phyloP scores from a whole-genome alignment of 1,284 basidiomycete genomes.

The Pseudozyma pruni region DNA sequence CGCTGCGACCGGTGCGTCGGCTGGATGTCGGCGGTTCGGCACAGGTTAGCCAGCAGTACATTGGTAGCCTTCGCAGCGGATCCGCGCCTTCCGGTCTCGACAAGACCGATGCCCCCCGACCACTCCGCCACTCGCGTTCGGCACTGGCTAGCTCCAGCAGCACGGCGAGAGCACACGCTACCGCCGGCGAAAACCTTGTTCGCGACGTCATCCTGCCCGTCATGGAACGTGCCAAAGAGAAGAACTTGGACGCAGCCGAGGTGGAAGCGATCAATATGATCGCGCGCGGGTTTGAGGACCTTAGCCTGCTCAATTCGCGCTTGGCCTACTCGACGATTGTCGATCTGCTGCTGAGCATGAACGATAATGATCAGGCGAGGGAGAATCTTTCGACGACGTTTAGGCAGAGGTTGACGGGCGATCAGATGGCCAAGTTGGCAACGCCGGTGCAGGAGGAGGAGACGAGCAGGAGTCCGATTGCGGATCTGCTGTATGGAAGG shows the following conservation, averaged over 20 bases:
- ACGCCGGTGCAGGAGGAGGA: slow-evolving; percentile 38
- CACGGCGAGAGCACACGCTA: slow-evolving; percentile 33
- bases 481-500: slow-evolving; percentile 91
- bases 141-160: slow-evolving; percentile 35
- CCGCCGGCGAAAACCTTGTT: slow-evolving; percentile 49
- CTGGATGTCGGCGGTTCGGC: slow-evolving; percentile 82
- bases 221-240: slow-evolving; percentile 50
- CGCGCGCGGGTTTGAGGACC: slow-evolving; percentile 84
- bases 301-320: slow-evolving; percentile 82
- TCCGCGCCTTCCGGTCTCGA: slow-evolving; percentile 31
- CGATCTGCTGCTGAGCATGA: slow-evolving; percentile 88
- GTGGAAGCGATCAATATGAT: slow-evolving; percentile 90
- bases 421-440: slow-evolving; percentile 27
- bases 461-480: slow-evolving; percentile 76
- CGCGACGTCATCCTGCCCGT: slow-evolving; percentile 57
- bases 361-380: slow-evolving; percentile 69
- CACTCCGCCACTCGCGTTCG: slow-evolving; percentile 39
- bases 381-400: slow-evolving; percentile 53
- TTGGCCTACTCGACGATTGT: slow-evolving; percentile 86
- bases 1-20: slow-evolving; percentile 90
- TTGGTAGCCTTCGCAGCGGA: slow-evolving; percentile 71
- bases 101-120: slow-evolving; percentile 19
- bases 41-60: slow-evolving; percentile 81
- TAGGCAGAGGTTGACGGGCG: slow-evolving; percentile 37
- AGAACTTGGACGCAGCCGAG: slow-evolving; percentile 86